Base-by-base conservation (phyloP, 192 early-diverging fungal genomes). In the Backusella sp. region DNA sequence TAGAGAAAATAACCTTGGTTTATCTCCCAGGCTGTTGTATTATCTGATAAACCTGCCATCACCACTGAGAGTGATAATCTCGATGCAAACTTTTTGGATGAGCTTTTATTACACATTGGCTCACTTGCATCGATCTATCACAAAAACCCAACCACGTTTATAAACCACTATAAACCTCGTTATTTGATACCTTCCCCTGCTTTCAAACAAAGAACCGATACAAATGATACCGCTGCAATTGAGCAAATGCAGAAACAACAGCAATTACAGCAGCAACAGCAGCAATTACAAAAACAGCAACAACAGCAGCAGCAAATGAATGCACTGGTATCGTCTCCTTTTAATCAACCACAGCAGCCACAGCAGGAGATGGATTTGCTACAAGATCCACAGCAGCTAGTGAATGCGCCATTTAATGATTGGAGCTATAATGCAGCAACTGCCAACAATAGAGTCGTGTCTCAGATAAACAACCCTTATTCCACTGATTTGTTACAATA, bases 51-150 rank as follows among this genome's bases (percentile, higher is more conserved):
- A 77, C 97, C 97, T 14, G 87, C 94, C 69, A 99, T 99, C 68
- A 93, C 95, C 9, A 94, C 94, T 28, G 96, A 99, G 81, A 94
- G 94, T 65, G 97, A 99, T 78, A 94, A 95, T 71, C 87, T 99
- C 72, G 95, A 96, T 62, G 87, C 87, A 37, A 84, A 86, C 23
- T 80, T 99, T 26, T 85, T 99, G 34, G 92, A 97, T 65, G 96
- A 98, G 76, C 83, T 99, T 21, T 81, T 98, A 21, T 83, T 95
- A 42, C 89, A 99, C 73, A 89, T 99, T 41, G 92, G 93, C 17
- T 94, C 90, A 8, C 87, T 99, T 44, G 91, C 96, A 12, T 93
- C 95, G 23, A 91, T 99, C 32, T 96, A 97, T 77, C 94, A 97
- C 78, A 96, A 97, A 79, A 94, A 94, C 41, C 92, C 96, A 12